Evolutionary conservation across 2,329 filamentous ascomycete genomes (phyloP).

Genomic region (Bimuria novae-zelandiae): DNA sequence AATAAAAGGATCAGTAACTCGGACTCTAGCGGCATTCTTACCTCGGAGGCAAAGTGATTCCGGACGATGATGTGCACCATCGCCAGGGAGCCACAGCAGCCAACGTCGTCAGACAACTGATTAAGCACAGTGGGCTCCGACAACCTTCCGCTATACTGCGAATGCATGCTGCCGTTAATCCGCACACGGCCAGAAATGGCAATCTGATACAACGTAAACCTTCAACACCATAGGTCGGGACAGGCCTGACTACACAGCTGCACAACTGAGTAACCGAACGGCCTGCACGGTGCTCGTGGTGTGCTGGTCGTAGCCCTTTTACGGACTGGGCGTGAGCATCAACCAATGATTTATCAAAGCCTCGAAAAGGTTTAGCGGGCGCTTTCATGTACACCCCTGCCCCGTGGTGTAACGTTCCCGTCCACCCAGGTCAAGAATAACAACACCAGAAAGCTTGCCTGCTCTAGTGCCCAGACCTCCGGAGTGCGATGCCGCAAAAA

Average conservation of each 20-base stretch:
- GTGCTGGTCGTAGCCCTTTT: slow-evolving; percentile 9
- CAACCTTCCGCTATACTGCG: background rate
- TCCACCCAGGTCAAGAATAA: slow-evolving; percentile 43
- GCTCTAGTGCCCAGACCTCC: slow-evolving; percentile 26
- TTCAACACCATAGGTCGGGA: background rate
- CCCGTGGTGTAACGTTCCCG: slow-evolving; percentile 29
- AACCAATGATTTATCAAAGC: slow-evolving; percentile 39
- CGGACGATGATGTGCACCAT: background rate
- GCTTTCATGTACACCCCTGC: slow-evolving; percentile 26
- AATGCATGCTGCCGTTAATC: background rate
- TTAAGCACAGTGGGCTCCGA: background rate
- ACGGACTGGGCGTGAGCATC: slow-evolving; percentile 15
- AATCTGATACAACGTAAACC: slow-evolving; percentile 7
- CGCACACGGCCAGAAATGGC: background rate
- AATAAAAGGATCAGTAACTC: background rate
- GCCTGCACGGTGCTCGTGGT: slow-evolving; percentile 18
- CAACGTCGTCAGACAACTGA: background rate
- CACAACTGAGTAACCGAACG: slow-evolving; percentile 26
- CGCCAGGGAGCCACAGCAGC: background rate
- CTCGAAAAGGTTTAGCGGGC: slow-evolving; percentile 31
- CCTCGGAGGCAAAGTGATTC: background rate
- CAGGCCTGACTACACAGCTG: slow-evolving; percentile 17
- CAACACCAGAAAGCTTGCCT: slow-evolving; percentile 32
- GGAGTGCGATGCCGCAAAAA: slow-evolving; percentile 32
- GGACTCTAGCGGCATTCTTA: background rate